Evolutionary conservation across 2,329 filamentous ascomycete species (phyloP).

Genomic region (Drechslera avenae): DNA sequence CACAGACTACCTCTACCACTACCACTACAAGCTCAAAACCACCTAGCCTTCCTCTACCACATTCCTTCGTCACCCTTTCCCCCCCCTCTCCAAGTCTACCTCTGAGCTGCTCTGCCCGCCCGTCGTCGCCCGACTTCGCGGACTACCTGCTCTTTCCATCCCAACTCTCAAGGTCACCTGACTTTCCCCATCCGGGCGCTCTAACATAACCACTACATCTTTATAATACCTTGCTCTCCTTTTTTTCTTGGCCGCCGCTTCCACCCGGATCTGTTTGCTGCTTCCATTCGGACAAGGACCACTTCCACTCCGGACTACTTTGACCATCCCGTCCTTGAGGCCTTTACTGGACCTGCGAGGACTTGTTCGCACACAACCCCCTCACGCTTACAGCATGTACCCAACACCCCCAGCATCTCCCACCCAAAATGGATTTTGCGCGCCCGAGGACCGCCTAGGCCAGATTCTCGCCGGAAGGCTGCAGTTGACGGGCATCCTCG

Average conservation of each 20-base stretch:
- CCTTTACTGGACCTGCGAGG: slow-evolving; percentile 50
- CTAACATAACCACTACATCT: slow-evolving; percentile 16
- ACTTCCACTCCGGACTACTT: slow-evolving; percentile 24
- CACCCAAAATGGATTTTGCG: slow-evolving; percentile 49
- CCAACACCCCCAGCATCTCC: slow-evolving; percentile 59
- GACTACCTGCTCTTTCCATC: slow-evolving; percentile 7
- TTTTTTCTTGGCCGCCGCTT: slow-evolving; percentile 9
- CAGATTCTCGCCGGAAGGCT: slow-evolving; percentile 80
- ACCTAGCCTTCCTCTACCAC: slow-evolving; percentile 24
- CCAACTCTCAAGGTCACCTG: slow-evolving; percentile 27
- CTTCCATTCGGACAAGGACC: slow-evolving; percentile 11
- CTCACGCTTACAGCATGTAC: slow-evolving; percentile 49
- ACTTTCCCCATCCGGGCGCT: slow-evolving; percentile 23
- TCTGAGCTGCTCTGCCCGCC: slow-evolving; percentile 19
- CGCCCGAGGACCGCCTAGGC: slow-evolving; percentile 84
- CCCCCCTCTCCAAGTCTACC: too few relatives aligned
- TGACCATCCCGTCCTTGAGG: slow-evolving; percentile 43
- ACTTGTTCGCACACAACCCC: slow-evolving; percentile 29
- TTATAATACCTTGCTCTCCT: slow-evolving; percentile 21
- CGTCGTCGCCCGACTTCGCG: slow-evolving; percentile 13
- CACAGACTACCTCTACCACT: slow-evolving; percentile 10
- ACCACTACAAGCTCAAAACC: too few relatives aligned
- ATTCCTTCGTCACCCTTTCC: slow-evolving; percentile 27
- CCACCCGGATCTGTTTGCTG: slow-evolving; percentile 12
- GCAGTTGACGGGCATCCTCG: slow-evolving; percentile 82